These are phyloP conservation scores for Pseudognaphalium luteoalbum DNA, from an alignment of 129 eudicot species.

Conservation along the genomic window DNA sequence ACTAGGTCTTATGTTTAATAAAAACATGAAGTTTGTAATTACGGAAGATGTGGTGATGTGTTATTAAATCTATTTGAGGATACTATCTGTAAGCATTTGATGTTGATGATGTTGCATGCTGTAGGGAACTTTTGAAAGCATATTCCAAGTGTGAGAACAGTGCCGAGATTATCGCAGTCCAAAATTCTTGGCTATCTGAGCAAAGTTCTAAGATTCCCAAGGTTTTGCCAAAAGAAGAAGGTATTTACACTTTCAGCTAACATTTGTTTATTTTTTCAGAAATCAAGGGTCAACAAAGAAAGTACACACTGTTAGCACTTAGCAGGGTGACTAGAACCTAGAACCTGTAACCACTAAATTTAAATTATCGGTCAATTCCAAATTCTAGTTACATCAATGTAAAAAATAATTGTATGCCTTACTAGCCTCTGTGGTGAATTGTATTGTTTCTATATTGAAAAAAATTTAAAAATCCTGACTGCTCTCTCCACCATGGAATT, in stretches of 20 bases:
- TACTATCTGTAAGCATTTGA: background rate
- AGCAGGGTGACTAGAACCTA: no score
- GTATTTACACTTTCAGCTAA: constrained; percentile 18
- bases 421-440: no score
- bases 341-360: no score
- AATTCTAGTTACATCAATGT: no score
- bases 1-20: background rate
- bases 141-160: constrained; percentile 85
- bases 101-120: constrained; percentile 20
- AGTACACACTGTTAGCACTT: no score
- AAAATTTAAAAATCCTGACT: no score
- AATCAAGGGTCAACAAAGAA: no score
- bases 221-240: constrained; percentile 39
- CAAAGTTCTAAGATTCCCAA: constrained; percentile 51
- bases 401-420: no score
- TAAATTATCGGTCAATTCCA: no score
- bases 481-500: no score
- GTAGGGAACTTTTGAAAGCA: constrained; percentile 85
- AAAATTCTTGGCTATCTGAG: constrained; percentile 89
- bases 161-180: constrained; percentile 76
- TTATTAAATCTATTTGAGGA: background rate
- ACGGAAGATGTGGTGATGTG: background rate
- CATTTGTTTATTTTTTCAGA: no score
- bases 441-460: no score
- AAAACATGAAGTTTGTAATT: background rate